Base-by-base conservation (phyloP, 1,284 basidiomycete species). In the Blastosporella zonata region DNA sequence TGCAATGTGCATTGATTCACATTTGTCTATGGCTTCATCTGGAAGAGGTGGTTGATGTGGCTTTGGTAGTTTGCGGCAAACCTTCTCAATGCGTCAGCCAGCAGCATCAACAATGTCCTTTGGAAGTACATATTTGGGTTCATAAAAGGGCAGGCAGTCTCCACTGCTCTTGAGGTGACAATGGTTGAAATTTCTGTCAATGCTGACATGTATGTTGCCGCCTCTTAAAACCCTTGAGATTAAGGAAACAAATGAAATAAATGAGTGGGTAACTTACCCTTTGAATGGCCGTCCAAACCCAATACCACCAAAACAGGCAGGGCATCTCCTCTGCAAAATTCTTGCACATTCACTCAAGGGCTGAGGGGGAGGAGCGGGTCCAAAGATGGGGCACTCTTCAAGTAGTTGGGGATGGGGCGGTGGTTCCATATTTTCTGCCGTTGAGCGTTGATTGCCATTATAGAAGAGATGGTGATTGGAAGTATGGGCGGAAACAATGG, bases 281-380 rank as follows among this genome's bases (percentile, higher is more conserved):
- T 43, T 31, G 17, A 62, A 49, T 2, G 54, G 21, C 6, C 52
- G 37, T 3, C 67, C 65, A 47, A 59, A 66, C 3, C 22, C 47
- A 1, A 22, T 49, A 0, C 61, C 60, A 5, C 59, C 62, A 53
- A 69, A 70, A 48, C 68, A 70, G 0, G 63, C 63, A 5, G 67
- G 67, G 42, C 67, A 69, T 5, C 54, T 52, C 15, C 58, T 38
- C 13, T 57, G 61, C 0, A 68, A 54, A 2, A 58, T 9, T 6
- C 56, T 47, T 1, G 52, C 38, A 43, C 59, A 59, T 35, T 57
- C 43, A 6, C 9, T 20, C 18, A 25, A 25, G 2, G 37, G 20
- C 18, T 21, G 7, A 22, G 37, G 13, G 2, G 20, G 20, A 2
- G 13, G 37, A 20, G 13, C 20, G 6, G 20, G 37, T 21, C 18